Base-by-base conservation (phyloP, 2,329 filamentous ascomycete species). In the Lanzia echinophila region DNA sequence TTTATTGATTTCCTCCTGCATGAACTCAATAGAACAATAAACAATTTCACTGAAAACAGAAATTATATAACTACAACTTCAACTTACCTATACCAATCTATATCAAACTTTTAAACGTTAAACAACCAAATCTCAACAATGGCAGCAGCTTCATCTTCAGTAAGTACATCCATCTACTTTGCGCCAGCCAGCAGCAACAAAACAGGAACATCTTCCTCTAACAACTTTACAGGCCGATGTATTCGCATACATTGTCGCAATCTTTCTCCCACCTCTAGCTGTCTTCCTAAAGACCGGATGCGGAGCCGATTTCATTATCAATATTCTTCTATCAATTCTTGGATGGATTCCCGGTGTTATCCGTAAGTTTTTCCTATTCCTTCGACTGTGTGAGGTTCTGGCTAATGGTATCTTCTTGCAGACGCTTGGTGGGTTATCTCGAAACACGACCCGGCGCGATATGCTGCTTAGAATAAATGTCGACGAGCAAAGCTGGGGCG, bases 281-380 rank as follows among this genome's bases (percentile, higher is more conserved):
- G 71, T 73, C 19, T 68, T 72, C 52, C 55, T 73, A 17, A 67
- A 69, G 51, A 63, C 65, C 3, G 71, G 70, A 32, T 73, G 70
- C 51, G 64, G 64, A 24, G 65, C 64, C 6, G 71, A 73, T 46
- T 61, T 74, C 22, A 53, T 71, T 19, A 73, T 73, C 58, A 73
- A 73, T 56, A 69, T 74, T 39, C 58, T 58, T 12, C 59, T 74
- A 10, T 63, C 58, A 11, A 61, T 70, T 15, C 57, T 73, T 6
- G 72, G 69, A 10, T 67, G 65, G 65, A 63, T 67, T 47, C 65
- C 65, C 11, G 64, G 65, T 50, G 60, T 66, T 17, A 58, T 66
- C 22, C 64, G 65, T 67, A 56, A 57, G 62, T 61, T 2, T n/a
- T 42, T 6, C 42, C 17, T 2, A 13, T 44, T 4, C 38, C 17